Evolutionary conservation across 768 basidiomycete species (phyloP), one percentile per base, ranked within the genome.

Genomic region (Rhodosporidiobolus odoratus): DNA sequence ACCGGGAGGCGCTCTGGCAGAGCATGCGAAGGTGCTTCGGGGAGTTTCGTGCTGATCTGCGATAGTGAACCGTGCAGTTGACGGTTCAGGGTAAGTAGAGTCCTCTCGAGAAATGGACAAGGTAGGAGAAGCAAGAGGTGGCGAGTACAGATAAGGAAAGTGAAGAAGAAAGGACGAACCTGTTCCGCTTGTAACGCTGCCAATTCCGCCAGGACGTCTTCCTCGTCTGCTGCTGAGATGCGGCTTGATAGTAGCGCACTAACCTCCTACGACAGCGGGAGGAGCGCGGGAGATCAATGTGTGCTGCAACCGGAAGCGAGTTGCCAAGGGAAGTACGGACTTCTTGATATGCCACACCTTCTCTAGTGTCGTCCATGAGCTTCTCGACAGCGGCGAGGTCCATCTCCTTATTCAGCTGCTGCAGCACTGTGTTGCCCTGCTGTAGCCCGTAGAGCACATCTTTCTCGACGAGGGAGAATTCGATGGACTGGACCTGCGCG

Each of bases 401-500:
- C 86, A 99, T 87, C 79, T 98, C 92, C 75, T 88, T 88, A 79
- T 99, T 93, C 23, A 99, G 89, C 80, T 96, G 87, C 79, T 89
- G 92, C 54, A 99, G 82, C 1, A 97, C 92, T 38, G 90, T 89
- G 75, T 89, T 97, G 3, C 96, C 96, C 81, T 93, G 92, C 79
- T 91, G 86, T 53, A 99, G 81, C 13, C 95, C 96, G 78, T 92
- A 91, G 41, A 98, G 77, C 16, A 99, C 90, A 4, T 93, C 92
- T 54, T 90, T 86, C 80, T 98, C 91, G 30, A 98, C 87, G 58
- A 94, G 83, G 12, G 96, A 92, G 82, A 96, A 98, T 79, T 99
- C 96, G 76, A 99, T 96, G 0, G 89, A 90, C 6, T 92, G 90
- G 34, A 97, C 93, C 95, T 99, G 76, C 66, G 34, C 7, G 32